Conservation (phyloP, 2,329 filamentous ascomycete species). For the Phaeophleospora eucalypticola region DNA sequence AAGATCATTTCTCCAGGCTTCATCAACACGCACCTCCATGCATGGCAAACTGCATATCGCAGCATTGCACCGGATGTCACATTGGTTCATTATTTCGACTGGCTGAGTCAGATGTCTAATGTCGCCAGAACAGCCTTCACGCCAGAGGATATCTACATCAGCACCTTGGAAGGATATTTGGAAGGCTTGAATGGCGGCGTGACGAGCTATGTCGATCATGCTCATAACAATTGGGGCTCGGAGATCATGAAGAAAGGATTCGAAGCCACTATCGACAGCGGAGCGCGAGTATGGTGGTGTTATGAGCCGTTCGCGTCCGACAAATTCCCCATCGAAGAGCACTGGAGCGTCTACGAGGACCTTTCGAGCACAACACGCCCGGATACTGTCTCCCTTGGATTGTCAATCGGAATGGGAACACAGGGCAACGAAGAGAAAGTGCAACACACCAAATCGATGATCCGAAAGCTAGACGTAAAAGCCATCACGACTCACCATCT, state of each 20-base stretch:
- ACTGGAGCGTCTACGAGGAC: too few species aligned
- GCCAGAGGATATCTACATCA: constrained; percentile 46
- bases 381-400: too few species aligned
- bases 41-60: constrained; percentile 55
- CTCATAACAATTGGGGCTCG: constrained; percentile 23
- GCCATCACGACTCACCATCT: constrained; percentile 12
- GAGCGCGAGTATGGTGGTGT: constrained; percentile 24
- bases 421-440: too few species aligned
- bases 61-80: constrained; percentile 47
- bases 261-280: constrained; percentile 41
- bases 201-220: constrained; percentile 42
- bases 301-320: too few species aligned
- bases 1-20: constrained; percentile 56
- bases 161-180: constrained; percentile 39
- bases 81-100: constrained; percentile 46
- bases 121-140: constrained; percentile 31
- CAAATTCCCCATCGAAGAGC: too few species aligned
- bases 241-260: constrained; percentile 21
- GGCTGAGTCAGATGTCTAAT: constrained; percentile 33
- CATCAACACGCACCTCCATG: constrained; percentile 53
- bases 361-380: too few species aligned
- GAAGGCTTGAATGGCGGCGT: constrained; percentile 43
- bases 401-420: too few species aligned
- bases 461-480: too few species aligned
- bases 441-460: too few species aligned